Conservation (phyloP, 495 filamentous ascomycete species). For the Neurospora sp. region DNA sequence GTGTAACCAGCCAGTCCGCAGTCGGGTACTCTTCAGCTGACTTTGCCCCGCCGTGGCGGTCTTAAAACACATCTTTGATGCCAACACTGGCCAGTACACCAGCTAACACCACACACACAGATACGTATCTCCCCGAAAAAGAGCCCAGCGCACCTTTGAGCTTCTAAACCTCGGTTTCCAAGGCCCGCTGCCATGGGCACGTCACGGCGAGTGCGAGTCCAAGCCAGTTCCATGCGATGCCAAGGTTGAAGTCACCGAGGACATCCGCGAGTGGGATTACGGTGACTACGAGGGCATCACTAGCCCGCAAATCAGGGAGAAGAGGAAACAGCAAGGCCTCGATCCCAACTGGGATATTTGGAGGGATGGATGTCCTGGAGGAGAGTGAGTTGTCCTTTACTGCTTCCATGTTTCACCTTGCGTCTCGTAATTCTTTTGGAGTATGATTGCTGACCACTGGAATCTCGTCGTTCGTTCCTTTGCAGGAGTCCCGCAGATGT, state of each 20-base stretch:
- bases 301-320: conserved; percentile 53
- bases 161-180: conserved; percentile 55
- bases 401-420: not conserved
- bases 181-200: conserved; percentile 36
- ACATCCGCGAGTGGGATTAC: conserved; percentile 92
- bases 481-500: conserved; percentile 52
- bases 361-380: conserved; percentile 65
- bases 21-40: not conserved
- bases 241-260: conserved; percentile 58
- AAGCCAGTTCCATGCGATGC: conserved; percentile 31
- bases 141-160: conserved; percentile 80
- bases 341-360: conserved; percentile 68
- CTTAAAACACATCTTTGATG: not conserved
- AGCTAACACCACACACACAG: conserved; percentile 15
- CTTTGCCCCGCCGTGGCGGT: not conserved
- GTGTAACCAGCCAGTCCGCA: not conserved
- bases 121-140: conserved; percentile 79
- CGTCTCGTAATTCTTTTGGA: not conserved
- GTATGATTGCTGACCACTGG: not conserved
- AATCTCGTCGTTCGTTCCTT: not conserved
- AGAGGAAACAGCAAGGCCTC: conserved; percentile 49
- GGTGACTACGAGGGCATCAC: conserved; percentile 91
- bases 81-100: not conserved
- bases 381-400: conserved; percentile 40
- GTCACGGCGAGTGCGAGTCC: conserved; percentile 25